These are phyloP conservation scores for Chimonanthus praecox DNA, from an alignment of 164 flowering plant species.

Conservation along the genomic window DNA sequence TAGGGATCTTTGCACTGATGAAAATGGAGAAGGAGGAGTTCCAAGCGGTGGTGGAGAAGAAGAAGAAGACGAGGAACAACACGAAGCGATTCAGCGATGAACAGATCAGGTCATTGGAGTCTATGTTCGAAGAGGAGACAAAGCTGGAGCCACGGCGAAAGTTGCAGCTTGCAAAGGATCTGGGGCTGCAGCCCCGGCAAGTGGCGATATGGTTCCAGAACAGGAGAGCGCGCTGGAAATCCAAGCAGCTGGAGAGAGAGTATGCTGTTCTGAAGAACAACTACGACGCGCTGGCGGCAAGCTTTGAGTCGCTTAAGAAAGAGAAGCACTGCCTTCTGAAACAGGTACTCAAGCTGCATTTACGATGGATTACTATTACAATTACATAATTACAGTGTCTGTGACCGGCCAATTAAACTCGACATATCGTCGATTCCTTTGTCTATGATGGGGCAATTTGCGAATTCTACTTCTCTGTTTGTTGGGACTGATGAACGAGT, in stretches of 20 bases:
- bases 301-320: conserved; percentile 38
- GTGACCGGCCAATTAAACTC: too few species aligned
- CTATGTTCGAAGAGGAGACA: conserved; percentile 53
- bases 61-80: conserved; percentile 5
- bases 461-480: too few species aligned
- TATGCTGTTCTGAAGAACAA: conserved; percentile 32
- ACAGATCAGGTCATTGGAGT: conserved; percentile 48
- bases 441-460: too few species aligned
- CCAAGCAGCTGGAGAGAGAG: conserved; percentile 67
- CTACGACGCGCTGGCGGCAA: conserved; percentile 40
- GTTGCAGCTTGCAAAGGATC: conserved; percentile 54
- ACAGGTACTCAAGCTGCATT: conserved; percentile 33
- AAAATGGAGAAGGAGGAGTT: neutral
- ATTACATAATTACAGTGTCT: too few species aligned
- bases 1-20: neutral
- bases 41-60: neutral
- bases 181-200: conserved; percentile 70
- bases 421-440: too few species aligned
- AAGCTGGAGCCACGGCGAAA: conserved; percentile 64
- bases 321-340: conserved; percentile 46
- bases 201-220: conserved; percentile 92
- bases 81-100: conserved; percentile 15
- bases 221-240: conserved; percentile 74
- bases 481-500: too few species aligned
- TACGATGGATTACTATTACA: too few species aligned